Evolutionary conservation across 139 green algal species (phyloP).

Genomic region (Closterium sp.): DNA sequence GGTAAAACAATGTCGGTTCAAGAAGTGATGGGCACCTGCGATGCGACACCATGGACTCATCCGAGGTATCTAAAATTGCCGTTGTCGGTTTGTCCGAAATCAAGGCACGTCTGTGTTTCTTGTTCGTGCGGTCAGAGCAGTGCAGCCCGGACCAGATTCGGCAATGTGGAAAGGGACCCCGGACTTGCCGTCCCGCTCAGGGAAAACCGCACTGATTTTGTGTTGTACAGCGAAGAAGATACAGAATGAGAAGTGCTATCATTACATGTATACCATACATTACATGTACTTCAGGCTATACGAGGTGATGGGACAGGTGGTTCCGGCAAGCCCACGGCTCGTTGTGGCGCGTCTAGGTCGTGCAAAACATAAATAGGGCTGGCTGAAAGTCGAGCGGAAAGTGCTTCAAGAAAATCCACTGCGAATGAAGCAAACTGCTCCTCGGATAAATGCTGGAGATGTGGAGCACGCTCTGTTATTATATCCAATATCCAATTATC

Average conservation of each 20-base stretch:
- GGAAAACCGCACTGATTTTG: too few relatives aligned
- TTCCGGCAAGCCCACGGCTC: not conserved
- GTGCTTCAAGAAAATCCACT: not conserved
- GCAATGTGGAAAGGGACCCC: too few relatives aligned
- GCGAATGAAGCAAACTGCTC: not conserved
- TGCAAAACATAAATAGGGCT: not conserved
- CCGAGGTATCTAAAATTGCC: too few relatives aligned
- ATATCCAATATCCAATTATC: not conserved
- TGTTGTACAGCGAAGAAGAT: too few relatives aligned
- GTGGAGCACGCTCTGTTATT: not conserved
- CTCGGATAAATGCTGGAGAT: not conserved
- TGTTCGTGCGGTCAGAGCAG: too few relatives aligned
- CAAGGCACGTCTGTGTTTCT: too few relatives aligned
- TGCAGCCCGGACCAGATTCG: too few relatives aligned
- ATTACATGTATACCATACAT: not conserved
- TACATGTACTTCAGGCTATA: not conserved
- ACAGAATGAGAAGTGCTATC: not conserved
- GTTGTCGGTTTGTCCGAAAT: too few relatives aligned
- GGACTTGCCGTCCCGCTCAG: too few relatives aligned
- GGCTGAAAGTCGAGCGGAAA: not conserved
- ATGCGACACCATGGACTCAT: too few relatives aligned
- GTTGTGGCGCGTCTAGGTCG: not conserved
- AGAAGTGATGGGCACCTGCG: too few relatives aligned
- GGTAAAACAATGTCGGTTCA: too few relatives aligned
- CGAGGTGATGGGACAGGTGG: not conserved